Evolutionary conservation across 2,329 filamentous ascomycete species (phyloP).

Genomic region (Delphinella strobiligena): DNA sequence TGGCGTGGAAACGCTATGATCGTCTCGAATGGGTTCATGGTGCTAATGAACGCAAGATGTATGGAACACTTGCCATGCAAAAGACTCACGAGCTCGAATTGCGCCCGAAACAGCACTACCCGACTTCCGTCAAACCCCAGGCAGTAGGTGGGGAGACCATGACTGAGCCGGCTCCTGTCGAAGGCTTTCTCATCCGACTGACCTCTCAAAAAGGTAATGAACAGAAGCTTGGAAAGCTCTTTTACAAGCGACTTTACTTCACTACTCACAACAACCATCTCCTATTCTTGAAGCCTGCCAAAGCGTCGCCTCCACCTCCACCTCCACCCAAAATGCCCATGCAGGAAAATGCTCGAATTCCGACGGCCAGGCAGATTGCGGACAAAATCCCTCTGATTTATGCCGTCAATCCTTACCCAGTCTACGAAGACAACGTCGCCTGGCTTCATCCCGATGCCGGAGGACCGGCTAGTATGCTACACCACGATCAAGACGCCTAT

Average conservation of each 20-base stretch:
- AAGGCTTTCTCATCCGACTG: slow-evolving; percentile 54
- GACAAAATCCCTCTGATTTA: slow-evolving; percentile 49
- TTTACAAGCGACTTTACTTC: slow-evolving; percentile 56
- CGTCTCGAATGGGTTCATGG: slow-evolving; percentile 57
- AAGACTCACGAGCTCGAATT: slow-evolving; percentile 55
- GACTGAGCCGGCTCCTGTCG: slow-evolving; percentile 49
- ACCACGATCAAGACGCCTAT: slow-evolving; percentile 46
- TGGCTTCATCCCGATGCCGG: slow-evolving; percentile 40
- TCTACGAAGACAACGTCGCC: slow-evolving; percentile 38
- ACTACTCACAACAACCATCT: slow-evolving; percentile 51
- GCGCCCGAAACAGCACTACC: slow-evolving; percentile 53
- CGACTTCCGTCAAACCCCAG: slow-evolving; percentile 31
- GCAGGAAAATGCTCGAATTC: slow-evolving; percentile 33
- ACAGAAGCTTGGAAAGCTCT: slow-evolving; percentile 46
- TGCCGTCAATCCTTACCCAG: slow-evolving; percentile 48
- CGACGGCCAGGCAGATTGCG: slow-evolving; percentile 41
- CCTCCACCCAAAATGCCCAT: slow-evolving; percentile 42
- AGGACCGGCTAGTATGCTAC: slow-evolving; percentile 32
- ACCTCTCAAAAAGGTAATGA: slow-evolving; percentile 51
- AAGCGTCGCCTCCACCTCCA: slow-evolving; percentile 42
- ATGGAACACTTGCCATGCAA: slow-evolving; percentile 55
- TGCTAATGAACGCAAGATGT: slow-evolving; percentile 55
- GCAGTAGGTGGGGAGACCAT: slow-evolving; percentile 31
- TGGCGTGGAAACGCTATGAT: slow-evolving; percentile 59
- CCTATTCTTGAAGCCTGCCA: slow-evolving; percentile 49